Base-by-base conservation (phyloP, 371 early-diverging fungal genomes). In the Haplosporangium sp. region DNA sequence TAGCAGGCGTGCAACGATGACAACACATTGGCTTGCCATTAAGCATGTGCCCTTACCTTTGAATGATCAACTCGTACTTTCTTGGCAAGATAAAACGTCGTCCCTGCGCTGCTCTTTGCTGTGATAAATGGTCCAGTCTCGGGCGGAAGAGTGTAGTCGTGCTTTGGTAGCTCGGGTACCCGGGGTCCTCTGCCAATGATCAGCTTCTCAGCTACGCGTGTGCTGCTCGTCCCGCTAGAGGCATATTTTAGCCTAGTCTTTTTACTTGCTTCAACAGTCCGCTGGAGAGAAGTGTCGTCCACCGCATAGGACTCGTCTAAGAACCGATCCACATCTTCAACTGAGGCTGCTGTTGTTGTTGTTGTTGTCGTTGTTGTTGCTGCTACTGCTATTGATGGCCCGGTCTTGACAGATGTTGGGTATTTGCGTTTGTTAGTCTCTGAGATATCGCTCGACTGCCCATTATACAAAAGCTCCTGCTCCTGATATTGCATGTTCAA, bases 71-170 rank as follows among this genome's bases (percentile, higher is more conserved):
- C 48, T 16, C 62, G 63, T 10, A 63, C 55, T 54, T 42, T 77
- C 51, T 77, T 77, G 42, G 64, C 45, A 6, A 77, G 64, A 47
- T 71, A 77, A 47, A 77, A 67, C 20, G 72, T 71, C 51, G 59
- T 55, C 11, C 79, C 79, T 5, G 64, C 55, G 18, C 48, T 46
- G 41, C 54, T 72, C 40, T 43, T 77, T 12, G 79, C 72, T 12
- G 54, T 71, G 58, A 77, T 71, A 45, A 71, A 77, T 2, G 72
- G 42, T 53, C 79, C 79, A 5, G 72, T 77, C 42, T 48, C 72
- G 14, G 72, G 79, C 1, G 79, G 79, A n/a, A 77, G 64, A 3
- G 68, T 57, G 42, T 72, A 77, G 47, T 77, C 72, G 40, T 67
- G 57, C 55, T 59, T 70, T 40, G 59, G 63, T 13, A 38, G 41